Base-by-base conservation (phyloP, 2,329 filamentous ascomycete species). In the Sporothrix brasiliensis region DNA sequence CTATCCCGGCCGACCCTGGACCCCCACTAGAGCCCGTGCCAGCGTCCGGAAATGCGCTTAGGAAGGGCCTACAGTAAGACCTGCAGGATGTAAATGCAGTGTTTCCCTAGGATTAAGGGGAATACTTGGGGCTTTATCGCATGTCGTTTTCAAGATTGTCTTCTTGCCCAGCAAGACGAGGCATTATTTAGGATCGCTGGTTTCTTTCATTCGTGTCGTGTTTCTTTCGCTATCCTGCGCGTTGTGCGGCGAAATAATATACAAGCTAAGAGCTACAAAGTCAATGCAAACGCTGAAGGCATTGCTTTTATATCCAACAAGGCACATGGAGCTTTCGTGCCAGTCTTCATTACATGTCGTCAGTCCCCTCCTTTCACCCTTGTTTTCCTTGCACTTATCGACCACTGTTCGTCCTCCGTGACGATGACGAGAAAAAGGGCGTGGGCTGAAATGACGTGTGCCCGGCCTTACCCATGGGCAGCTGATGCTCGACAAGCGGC, bases 381-480 rank as follows among this genome's bases (percentile, higher is more conserved):
- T 34, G 34, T 9, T 34, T 34, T 9, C 34, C 34, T 34, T 34
- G 34, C 6, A 34, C 34, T 10, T 24, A 63, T 27, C 58, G 13
- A 5, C 39, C 58, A 19, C 65, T 44, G 16, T 39, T 56, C 27
- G 47, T 30, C 27, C 50, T n/a, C 19, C 39, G 21, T 21, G 47
- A 44, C 68, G 78, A 75, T 2, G 79, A 81, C 10, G 79, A 81
- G 72, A 78, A 81, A 70, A 84, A 80, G 1, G 82, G 83, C 73
- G 81, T 84, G 3, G 82, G 81, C 74, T 85, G 83, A 72, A 81
- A 84, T 27, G 61, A 65, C 14, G 61, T 3, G 41, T 34, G 61
- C 44, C 47, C 63, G 27, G 63, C 16, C 47, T 50, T 52, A 11
- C 47, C 27, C 47, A 66, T 66, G 19, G 63, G 27, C 63, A 52